A percentile compares a stretch with the other conserved stretches of the same genome.
Evolutionary conservation across 768 basidiomycete species (phyloP).

Genomic region (Stropharia rugosoannulata): DNA sequence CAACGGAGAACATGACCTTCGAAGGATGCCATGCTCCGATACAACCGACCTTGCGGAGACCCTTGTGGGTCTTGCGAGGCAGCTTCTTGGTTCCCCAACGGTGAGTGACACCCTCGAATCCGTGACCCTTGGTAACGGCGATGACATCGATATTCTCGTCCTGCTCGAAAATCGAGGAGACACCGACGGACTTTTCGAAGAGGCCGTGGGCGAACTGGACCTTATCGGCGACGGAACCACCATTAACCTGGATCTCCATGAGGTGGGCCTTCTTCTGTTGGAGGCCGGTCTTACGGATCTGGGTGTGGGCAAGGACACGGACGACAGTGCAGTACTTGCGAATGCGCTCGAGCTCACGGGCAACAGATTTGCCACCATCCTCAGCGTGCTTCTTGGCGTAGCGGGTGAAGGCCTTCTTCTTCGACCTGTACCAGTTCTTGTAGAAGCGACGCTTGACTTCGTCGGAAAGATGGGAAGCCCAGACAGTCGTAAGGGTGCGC

Average conservation of each 20-base stretch:
- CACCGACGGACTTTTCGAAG: slow-evolving; percentile 95
- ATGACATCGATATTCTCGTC: slow-evolving; percentile 96
- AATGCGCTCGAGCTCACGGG: slow-evolving; percentile 97
- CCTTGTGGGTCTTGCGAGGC: slow-evolving; percentile 98
- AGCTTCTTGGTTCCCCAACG: slow-evolving; percentile 99
- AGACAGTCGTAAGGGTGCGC: slow-evolving; percentile 97
- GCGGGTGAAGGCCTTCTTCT: slow-evolving; percentile 99
- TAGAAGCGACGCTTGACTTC: slow-evolving; percentile 99
- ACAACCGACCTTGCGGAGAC: slow-evolving; percentile 99
- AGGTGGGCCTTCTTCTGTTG: slow-evolving; percentile 99
- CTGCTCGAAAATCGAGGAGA: slow-evolving; percentile 88
- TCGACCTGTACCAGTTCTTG: slow-evolving; percentile 99
- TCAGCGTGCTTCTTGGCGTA: slow-evolving; percentile 99
- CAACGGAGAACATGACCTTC: slow-evolving; percentile 99
- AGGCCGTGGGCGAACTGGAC: slow-evolving; percentile 91
- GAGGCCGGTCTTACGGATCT: slow-evolving; percentile 97
- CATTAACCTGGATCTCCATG: slow-evolving; percentile 99
- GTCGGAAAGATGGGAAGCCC: slow-evolving; percentile 97
- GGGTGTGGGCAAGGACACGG: slow-evolving; percentile 98
- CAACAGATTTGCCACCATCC: slow-evolving; percentile 86
- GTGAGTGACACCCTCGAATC: slow-evolving; percentile 99
- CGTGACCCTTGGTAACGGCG: slow-evolving; percentile 98
- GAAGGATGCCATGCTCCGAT: slow-evolving; percentile 98
- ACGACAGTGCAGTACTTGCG: slow-evolving; percentile 99
- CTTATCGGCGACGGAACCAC: slow-evolving; percentile 94